Evolutionary conservation across 2,329 filamentous ascomycete species (phyloP).

Genomic region (Colletotrichum endophyticum): DNA sequence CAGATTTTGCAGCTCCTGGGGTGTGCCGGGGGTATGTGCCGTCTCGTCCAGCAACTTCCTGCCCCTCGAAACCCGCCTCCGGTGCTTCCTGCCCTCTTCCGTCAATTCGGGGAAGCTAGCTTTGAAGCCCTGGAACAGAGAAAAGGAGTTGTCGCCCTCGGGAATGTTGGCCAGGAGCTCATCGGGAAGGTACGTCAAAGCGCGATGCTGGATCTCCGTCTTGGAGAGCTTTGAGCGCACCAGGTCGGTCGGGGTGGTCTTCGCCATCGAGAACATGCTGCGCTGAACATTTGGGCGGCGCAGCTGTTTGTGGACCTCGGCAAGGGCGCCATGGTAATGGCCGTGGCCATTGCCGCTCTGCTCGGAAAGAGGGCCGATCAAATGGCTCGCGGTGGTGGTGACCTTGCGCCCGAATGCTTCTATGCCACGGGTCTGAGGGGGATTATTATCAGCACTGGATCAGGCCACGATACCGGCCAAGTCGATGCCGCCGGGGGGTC

Average conservation of each 20-base stretch:
- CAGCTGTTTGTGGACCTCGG: conserved; percentile 87
- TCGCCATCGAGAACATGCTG: conserved; percentile 88
- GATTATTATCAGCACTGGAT: background rate
- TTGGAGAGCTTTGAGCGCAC: conserved; percentile 91
- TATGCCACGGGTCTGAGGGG: conserved; percentile 76
- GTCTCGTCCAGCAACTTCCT: conserved; percentile 77
- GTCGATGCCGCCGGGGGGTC: background rate
- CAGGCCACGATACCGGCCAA: conserved; percentile 22
- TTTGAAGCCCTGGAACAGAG: conserved; percentile 95
- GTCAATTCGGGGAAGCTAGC: conserved; percentile 78
- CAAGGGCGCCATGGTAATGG: conserved; percentile 86
- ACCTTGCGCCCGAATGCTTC: conserved; percentile 96
- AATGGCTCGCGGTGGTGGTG: conserved; percentile 87
- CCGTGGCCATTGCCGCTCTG: conserved; percentile 41
- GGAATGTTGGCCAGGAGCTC: conserved; percentile 90
- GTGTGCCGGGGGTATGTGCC: conserved; percentile 57
- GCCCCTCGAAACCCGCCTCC: conserved; percentile 73
- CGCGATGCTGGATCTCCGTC: conserved; percentile 91
- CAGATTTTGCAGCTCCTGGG: conserved; percentile 73
- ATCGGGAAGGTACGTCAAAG: conserved; percentile 85
- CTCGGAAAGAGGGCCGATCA: conserved; percentile 74
- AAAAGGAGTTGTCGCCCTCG: conserved; percentile 84
- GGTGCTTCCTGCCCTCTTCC: conserved; percentile 74
- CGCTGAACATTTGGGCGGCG: conserved; percentile 84
- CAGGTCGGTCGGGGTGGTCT: conserved; percentile 90